Percentiles rank a stretch among this genome's conserved stretches.
Evolutionary conservation across 306 rosid species (phyloP).

Genomic region (Begonia fuchsioides): DNA sequence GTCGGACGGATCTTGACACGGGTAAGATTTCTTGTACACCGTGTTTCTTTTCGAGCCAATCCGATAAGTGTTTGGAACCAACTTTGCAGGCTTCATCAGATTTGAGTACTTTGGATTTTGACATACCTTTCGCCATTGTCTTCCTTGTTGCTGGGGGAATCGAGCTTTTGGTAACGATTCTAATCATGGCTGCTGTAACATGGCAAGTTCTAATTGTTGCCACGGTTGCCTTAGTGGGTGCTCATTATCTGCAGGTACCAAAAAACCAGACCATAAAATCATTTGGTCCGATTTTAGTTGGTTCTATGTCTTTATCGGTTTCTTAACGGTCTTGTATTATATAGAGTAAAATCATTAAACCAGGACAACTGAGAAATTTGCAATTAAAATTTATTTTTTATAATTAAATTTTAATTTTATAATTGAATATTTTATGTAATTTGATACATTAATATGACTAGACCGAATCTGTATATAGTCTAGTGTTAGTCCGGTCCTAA

Average conservation of each 20-base stretch:
- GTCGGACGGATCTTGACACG: constrained; percentile 66
- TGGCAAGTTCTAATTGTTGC: constrained; percentile 75
- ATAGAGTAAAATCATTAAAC: too few species aligned
- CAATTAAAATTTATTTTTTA: too few species aligned
- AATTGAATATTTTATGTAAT: too few species aligned
- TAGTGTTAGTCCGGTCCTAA: too few species aligned
- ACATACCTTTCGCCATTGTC: constrained; percentile 44
- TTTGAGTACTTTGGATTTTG: constrained; percentile 63
- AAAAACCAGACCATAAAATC: too few species aligned
- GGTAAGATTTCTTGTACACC: constrained; percentile 23
- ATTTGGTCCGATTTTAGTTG: too few species aligned
- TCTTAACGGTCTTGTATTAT: too few species aligned
- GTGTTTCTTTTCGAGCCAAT: neutral
- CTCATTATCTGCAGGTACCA: constrained; percentile 47
- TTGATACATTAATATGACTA: too few species aligned
- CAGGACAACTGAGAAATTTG: too few species aligned
- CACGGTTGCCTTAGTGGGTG: constrained; percentile 33
- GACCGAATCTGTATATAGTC: too few species aligned
- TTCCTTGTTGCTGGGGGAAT: constrained; percentile 13
- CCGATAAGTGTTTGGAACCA: neutral
- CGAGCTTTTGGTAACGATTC: constrained; percentile 24
- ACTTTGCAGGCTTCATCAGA: constrained; percentile 68
- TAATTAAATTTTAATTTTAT: too few species aligned
- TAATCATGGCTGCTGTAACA: constrained; percentile 50
- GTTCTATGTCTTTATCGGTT: too few species aligned